Evolutionary conservation across 306 rosid genomes (phyloP).

Genomic region (Rosa lucieae): DNA sequence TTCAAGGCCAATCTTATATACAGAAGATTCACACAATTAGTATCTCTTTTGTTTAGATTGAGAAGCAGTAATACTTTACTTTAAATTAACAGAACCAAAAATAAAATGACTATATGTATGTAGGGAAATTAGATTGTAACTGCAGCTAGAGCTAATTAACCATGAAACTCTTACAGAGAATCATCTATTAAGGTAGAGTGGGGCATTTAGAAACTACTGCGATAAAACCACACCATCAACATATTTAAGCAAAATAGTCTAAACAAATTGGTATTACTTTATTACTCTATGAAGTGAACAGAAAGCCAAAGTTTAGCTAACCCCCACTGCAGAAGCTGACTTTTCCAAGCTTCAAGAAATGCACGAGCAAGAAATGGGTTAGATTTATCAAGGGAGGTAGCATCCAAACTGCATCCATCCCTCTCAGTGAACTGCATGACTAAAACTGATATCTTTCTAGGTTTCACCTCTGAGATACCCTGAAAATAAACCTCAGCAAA

Average conservation of each 20-base stretch:
- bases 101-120: neutral
- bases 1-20: neutral
- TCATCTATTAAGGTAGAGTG: neutral
- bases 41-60: neutral
- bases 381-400: constrained; percentile 50
- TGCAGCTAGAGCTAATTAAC: neutral
- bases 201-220: neutral
- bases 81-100: neutral
- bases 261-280: neutral
- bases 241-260: neutral
- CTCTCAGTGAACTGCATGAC: constrained; percentile 53
- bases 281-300: neutral
- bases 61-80: neutral
- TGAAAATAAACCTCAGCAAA: constrained; percentile 19
- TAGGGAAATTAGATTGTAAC: neutral
- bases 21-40: neutral
- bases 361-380: constrained; percentile 78
- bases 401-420: constrained; percentile 78
- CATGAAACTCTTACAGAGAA: neutral
- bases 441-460: constrained; percentile 28
- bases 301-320: constrained; percentile 20
- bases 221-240: neutral
- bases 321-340: constrained; percentile 65
- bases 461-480: constrained; percentile 15
- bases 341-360: constrained; percentile 65